Conservation (phyloP, 2,329 filamentous ascomycete species). For the Trichoderma polysporum region DNA sequence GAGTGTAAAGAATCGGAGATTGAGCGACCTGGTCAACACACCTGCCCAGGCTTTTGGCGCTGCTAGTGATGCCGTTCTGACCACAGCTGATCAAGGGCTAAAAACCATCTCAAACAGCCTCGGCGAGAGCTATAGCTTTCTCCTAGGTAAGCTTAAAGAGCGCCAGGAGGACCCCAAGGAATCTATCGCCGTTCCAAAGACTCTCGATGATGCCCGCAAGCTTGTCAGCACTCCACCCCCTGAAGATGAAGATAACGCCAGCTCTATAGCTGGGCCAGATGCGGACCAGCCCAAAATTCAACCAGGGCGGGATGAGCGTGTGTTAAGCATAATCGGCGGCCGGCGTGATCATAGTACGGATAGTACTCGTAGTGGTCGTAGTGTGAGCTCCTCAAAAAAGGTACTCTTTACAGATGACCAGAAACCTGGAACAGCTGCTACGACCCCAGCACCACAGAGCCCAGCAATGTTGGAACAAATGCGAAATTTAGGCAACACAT, state of each 20-base stretch:
- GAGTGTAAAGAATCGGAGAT: constrained; percentile 65
- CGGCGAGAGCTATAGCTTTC: constrained; percentile 89
- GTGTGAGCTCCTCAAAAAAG: constrained; percentile 57
- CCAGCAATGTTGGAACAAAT: constrained; percentile 76
- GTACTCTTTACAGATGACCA: constrained; percentile 50
- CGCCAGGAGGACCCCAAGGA: constrained; percentile 47
- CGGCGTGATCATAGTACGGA: constrained; percentile 76
- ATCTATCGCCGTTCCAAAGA: constrained; percentile 72
- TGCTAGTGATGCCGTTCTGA: constrained; percentile 81
- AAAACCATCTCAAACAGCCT: constrained; percentile 90
- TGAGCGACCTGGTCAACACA: constrained; percentile 84
- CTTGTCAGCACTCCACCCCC: constrained; percentile 74
- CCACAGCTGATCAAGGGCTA: constrained; percentile 84
- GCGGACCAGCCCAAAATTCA: constrained; percentile 37
- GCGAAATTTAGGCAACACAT: constrained; percentile 73
- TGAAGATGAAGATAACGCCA: constrained; percentile 63
- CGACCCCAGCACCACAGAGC: constrained; percentile 27
- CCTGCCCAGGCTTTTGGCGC: constrained; percentile 78
- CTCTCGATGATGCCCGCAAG: constrained; percentile 87
- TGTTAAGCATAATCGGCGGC: constrained; percentile 71
- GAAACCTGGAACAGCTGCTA: constrained; percentile 24
- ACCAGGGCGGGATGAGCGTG: constrained; percentile 56
- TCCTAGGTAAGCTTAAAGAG: constrained; percentile 85
- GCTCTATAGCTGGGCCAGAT: constrained; percentile 46
- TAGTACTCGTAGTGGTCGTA: constrained; percentile 65